Conservation (phyloP, 176 grass and related monocot genomes). For the Typha latifolia region DNA sequence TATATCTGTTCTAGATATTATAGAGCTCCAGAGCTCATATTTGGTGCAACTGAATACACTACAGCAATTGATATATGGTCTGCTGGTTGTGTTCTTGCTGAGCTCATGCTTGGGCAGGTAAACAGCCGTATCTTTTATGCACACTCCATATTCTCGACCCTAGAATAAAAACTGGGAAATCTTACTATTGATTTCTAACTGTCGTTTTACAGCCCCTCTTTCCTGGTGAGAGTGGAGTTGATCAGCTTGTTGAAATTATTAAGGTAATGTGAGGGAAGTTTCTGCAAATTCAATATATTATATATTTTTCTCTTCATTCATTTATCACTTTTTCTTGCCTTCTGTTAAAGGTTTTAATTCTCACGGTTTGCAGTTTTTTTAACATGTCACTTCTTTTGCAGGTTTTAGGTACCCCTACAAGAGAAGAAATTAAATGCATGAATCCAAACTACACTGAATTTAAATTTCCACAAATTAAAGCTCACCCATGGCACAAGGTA, state of each 20-base stretch:
- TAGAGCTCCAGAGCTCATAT: constrained; percentile 77
- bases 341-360: background rate
- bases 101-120: constrained; percentile 78
- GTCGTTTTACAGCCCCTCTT: constrained; percentile 51
- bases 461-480: constrained; percentile 77
- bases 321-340: background rate
- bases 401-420: constrained; percentile 69
- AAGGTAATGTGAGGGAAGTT: constrained; percentile 28
- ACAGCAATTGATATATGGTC: constrained; percentile 80
- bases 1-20: constrained; percentile 84
- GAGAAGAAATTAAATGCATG: constrained; percentile 90
- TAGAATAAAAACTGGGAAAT: background rate
- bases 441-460: constrained; percentile 76
- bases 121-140: background rate
- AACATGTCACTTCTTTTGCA: constrained; percentile 12
- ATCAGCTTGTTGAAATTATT: constrained; percentile 82
- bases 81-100: constrained; percentile 80
- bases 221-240: constrained; percentile 76
- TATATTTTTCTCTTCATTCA: no score
- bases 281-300: no score
- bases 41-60: constrained; percentile 75
- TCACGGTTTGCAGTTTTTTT: background rate
- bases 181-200: background rate
- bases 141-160: background rate
- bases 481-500: constrained; percentile 84